Evolutionary conservation across 495 filamentous ascomycete species (phyloP).

Genomic region (Friedmanniomyces endolithicus): DNA sequence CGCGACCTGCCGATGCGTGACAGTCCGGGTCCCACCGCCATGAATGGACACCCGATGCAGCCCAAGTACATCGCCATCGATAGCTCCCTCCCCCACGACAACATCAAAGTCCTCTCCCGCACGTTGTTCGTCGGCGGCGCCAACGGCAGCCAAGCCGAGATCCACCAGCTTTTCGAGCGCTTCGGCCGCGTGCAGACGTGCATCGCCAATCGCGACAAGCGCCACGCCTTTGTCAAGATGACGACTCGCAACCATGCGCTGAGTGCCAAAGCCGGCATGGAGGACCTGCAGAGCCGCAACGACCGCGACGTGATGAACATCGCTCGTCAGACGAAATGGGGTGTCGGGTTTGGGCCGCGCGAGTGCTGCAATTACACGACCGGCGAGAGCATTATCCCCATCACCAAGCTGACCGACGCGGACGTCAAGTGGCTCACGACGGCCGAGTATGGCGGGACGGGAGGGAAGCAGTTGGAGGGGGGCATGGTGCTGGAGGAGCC

Average conservation of each 20-base stretch:
- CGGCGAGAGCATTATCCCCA: conserved; percentile 86
- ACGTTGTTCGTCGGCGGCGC: conserved; percentile 96
- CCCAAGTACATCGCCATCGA: conserved; percentile 79
- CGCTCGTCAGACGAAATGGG: conserved; percentile 88
- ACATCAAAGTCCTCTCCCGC: conserved; percentile 86
- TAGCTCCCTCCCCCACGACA: conserved; percentile 51
- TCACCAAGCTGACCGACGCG: conserved; percentile 82
- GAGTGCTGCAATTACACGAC: conserved; percentile 94
- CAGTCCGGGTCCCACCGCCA: conserved; percentile 31
- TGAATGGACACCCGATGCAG: conserved; percentile 35
- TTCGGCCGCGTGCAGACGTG: conserved; percentile 88
- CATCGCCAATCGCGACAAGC: conserved; percentile 94
- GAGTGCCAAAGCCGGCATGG: conserved; percentile 79
- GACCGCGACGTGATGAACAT: conserved; percentile 62
- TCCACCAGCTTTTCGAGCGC: conserved; percentile 61
- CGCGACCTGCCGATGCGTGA: conserved; percentile 19
- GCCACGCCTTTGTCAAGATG: conserved; percentile 99
- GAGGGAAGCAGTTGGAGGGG: conserved; percentile 63
- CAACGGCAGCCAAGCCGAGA: conserved; percentile 67
- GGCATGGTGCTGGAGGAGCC: conserved; percentile 92
- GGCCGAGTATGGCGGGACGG: conserved; percentile 85
- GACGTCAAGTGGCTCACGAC: conserved; percentile 96
- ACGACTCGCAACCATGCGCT: conserved; percentile 74
- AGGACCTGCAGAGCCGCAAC: conserved; percentile 56
- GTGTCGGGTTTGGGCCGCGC: conserved; percentile 91